These are phyloP conservation scores for Serpula lacrymans DNA, from an alignment of 768 basidiomycete genomes.

Conservation along the genomic window DNA sequence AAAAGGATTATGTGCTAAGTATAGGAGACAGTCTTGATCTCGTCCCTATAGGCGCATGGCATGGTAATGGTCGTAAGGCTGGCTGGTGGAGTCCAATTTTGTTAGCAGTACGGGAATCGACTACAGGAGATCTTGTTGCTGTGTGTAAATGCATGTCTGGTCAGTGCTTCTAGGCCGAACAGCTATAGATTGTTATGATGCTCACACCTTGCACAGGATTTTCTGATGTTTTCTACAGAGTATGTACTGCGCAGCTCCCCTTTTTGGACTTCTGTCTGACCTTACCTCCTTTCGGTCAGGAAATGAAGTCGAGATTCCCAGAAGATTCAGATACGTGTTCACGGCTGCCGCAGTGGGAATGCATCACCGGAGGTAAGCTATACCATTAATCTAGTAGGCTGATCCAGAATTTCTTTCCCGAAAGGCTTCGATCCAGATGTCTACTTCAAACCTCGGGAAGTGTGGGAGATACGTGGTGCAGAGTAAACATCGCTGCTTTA, in stretches of 20 bases:
- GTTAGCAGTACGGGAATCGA: slow-evolving; percentile 69
- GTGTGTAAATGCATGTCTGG: slow-evolving; percentile 92
- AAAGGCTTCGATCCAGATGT: slow-evolving; percentile 61
- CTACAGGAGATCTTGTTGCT: slow-evolving; percentile 61
- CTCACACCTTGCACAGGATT: slow-evolving; percentile 52
- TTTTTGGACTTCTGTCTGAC: neutral
- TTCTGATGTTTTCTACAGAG: slow-evolving; percentile 80
- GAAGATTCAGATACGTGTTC: slow-evolving; percentile 56
- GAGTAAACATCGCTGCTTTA: slow-evolving; percentile 40
- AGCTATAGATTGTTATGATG: slow-evolving; percentile 3
- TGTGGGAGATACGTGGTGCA: slow-evolving; percentile 88
- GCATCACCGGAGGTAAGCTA: slow-evolving; percentile 59
- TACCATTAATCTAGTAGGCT: slow-evolving; percentile 2
- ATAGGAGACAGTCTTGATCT: slow-evolving; percentile 75
- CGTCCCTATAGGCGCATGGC: slow-evolving; percentile 79
- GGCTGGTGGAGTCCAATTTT: slow-evolving; percentile 93
- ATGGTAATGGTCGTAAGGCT: slow-evolving; percentile 86
- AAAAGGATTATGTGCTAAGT: slow-evolving; percentile 86
- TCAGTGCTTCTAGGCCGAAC: slow-evolving; percentile 23
- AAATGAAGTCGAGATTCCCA: slow-evolving; percentile 61
- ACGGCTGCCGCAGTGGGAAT: slow-evolving; percentile 50
- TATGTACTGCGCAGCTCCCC: slow-evolving; percentile 19
- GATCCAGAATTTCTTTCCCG: slow-evolving; percentile 2
- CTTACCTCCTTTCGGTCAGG: slow-evolving; percentile 35
- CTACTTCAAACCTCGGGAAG: slow-evolving; percentile 69